Base-by-base conservation (phyloP, 108 stramenopile species). In the Fragilariopsis cylindrus region DNA sequence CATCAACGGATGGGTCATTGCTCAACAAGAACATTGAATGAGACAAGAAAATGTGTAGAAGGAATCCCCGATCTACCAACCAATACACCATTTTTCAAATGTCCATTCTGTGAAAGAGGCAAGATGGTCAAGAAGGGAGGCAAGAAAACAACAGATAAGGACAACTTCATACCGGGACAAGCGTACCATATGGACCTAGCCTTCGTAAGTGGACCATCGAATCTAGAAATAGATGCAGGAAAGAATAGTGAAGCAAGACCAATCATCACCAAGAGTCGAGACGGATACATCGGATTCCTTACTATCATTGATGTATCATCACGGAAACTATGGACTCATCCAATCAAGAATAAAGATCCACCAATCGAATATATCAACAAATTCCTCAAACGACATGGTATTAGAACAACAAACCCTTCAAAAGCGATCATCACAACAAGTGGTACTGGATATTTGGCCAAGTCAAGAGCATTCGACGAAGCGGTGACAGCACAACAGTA, bases 351-450 rank as follows among this genome's bases (percentile, higher is more conserved):
- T 16, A 63, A 63, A 64, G 62, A 41, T 2, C 60, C 72, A 5
- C 72, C 72, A 3, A 4, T 73, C 21, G 19, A 64, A 7, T n/a
- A 52, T 19, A 64, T 73, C 7, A 56, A 71, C 62, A 9, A 21
- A 46, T 73, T 50, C 39, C 63, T 73, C 3, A 19, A 13, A 11
- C 30, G n/a, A 3, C 57, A 73, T 63, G 60, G 60, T 4, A 63
- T 57, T 15, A 7, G 13, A 7, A 57, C 16, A 16, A 57, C 56
- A 5, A 21, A 48, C 11, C 45, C 72, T 18, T n/a, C 13, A 16
- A 5, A 2, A 7, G 3, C 11, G 0, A 49, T 69, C 15, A 50
- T 6, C n/a, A 56, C 70, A 3, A 44, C 55, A 4, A 41, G 12
- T n/a, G 30, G 15, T 5, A 5, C 39, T 42, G 57, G 42, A 30